Conservation (phyloP, 805 yeast genomes). For the Saccharomycodes ludwigii region DNA sequence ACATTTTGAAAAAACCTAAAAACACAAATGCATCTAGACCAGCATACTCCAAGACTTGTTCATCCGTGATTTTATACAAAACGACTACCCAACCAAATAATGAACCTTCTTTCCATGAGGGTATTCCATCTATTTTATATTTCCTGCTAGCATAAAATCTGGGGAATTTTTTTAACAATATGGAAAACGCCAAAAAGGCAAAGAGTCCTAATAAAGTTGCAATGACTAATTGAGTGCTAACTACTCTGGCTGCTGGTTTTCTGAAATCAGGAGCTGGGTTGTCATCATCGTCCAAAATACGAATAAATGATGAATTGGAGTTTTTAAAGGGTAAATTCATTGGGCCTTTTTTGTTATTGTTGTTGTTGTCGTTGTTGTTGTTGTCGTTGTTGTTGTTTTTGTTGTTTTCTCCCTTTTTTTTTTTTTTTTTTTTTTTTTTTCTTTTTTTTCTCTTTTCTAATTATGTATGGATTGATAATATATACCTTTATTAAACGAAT, state of each 20-base stretch:
- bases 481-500: no score
- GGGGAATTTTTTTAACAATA: constrained; percentile 64
- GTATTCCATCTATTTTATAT: constrained; percentile 20
- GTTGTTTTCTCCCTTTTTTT: background rate
- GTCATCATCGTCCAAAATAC: no score
- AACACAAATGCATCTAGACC: constrained; percentile 93
- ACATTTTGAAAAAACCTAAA: constrained; percentile 80
- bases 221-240: constrained; percentile 63
- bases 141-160: constrained; percentile 74
- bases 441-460: no score
- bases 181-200: constrained; percentile 59
- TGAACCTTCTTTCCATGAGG: constrained; percentile 29
- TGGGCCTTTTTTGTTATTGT: background rate
- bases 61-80: constrained; percentile 52
- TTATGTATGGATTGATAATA: no score
- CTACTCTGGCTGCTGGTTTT: constrained; percentile 38
- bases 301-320: no score
- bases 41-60: constrained; percentile 73
- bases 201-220: constrained; percentile 56
- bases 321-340: no score
- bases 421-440: no score
- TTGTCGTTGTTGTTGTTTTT: background rate
- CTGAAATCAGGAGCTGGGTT: constrained; percentile 20
- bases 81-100: constrained; percentile 75
- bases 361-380: background rate